Evolutionary conservation across 306 rosid species (phyloP), one percentile per base, ranked within the genome.

Genomic region (Pachyrhizus erosus): DNA sequence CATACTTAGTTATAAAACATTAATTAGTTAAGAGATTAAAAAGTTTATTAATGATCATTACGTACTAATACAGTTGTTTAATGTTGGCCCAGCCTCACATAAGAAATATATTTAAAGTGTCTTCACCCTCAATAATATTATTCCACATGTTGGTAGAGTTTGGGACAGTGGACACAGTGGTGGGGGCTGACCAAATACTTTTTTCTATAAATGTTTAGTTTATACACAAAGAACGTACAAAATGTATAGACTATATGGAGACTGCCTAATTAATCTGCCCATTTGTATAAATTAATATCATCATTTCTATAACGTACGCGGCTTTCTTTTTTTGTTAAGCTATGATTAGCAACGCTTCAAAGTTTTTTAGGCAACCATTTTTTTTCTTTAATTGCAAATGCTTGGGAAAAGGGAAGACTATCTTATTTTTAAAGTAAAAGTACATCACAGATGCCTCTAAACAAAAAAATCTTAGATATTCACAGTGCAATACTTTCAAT

Each of bases 111-210:
- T 72, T 65, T 73, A 0, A 77, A 87, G 89, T 82, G 89, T 88
- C 93, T 84, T 75, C 76, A 78, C 49, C 84, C 75, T 73, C 91
- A 84, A 87, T 88, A 81, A 80, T 70, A 75, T 84, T 85, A 89
- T 92, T 90, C 92, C 75, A 64, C 69, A 76, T 90, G 97, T 84
- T 89, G 90, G 97, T 58, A 46, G 92, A 84, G 81, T 39, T 46
- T 83, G 90, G 88, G 92, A 89, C 97, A 90, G 33, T 68, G 89
- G 87, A 75, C 81, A 78, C 86, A 82, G 55, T 33, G 60, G 88
- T 87, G 88, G 90, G 93, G 89, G 83, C 89, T 86, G 75, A 79
- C 76, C 74, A 52, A 70, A 29, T 80, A 83, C 84, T 79, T 85
- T 67, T 67, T 65, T 60, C 88, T 77, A 71, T 46, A 45, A 85